Base-by-base conservation (phyloP, 2,329 filamentous ascomycete genomes). In the Exutisphaerella laricina region DNA sequence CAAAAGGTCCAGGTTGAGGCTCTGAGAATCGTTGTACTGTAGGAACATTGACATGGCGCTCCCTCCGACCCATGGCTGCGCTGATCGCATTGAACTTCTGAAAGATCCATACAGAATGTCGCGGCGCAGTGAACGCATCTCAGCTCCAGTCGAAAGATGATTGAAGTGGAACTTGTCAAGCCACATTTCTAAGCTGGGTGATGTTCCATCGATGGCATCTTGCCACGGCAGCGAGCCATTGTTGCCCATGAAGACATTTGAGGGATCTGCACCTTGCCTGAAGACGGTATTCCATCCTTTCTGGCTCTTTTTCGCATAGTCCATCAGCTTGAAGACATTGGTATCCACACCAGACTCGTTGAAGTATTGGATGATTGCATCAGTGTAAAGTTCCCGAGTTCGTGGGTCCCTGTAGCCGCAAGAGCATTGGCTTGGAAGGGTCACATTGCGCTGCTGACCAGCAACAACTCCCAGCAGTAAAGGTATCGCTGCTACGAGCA, bases 301-400 rank as follows among this genome's bases (percentile, higher is more conserved):
- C 39, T 73, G 70, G 45, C 68, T 70, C 17, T 61, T 62, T 53
- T 73, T 62, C 36, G 58, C 55, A 50, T 67, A 74, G 16, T 63
- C 53, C 43, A 70, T 62, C 5, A 64, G 55, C 5, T 66, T 38
- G 42, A 73, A 69, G 12, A 65, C 59, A 3, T 53, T 40, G 13
- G 63, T 61, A 14, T 58, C 52, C 9, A 67, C 42, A 12, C 51
- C 51, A 2, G 70, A 70, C 46, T 74, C 71, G 50, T 74, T 74
- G 63, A 74, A 74, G 56, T 73, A 74, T 4, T 69, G 59, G 35
- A 74, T 70, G 18, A 70, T 62, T 5, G 67, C 67, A 32, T 74
- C 71, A 0, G 70, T 74, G 48, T 67, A 73, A 8, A 71, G 49
- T 13, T 62, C 51, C 6, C 61, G 53, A 2, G 65, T 66, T 5